phyloP scores from a whole-genome alignment of 78 protist genomes.

The Diacronema lutheri region DNA sequence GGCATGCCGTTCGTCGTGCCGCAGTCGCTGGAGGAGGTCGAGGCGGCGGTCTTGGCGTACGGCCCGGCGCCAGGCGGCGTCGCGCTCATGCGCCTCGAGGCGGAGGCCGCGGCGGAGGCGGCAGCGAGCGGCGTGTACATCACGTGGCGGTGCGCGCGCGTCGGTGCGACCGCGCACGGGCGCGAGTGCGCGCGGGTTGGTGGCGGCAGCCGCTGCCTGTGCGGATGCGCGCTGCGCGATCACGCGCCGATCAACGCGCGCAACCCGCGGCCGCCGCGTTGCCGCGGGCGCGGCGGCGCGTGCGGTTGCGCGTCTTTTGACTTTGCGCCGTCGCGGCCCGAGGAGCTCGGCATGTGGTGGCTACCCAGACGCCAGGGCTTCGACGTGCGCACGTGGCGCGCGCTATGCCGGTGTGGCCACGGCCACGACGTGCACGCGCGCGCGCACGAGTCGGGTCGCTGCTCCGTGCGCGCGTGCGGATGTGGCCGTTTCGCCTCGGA shows the following conservation, averaged over 20 bases:
- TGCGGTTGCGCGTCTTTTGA: neutral
- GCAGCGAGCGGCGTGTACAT: neutral
- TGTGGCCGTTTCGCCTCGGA: neutral
- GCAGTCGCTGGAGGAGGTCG: neutral
- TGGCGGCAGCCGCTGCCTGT: neutral
- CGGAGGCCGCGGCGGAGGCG: conserved; percentile 1
- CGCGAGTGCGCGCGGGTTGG: conserved; percentile 24
- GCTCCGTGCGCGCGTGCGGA: neutral
- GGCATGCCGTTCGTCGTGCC: neutral
- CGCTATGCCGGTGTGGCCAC: conserved; percentile 21
- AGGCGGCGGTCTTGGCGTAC: neutral
- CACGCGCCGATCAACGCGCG: neutral
- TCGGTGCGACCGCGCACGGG: too few species aligned
- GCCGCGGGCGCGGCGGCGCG: neutral
- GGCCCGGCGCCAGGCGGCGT: conserved; percentile 21
- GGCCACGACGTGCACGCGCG: conserved; percentile 2
- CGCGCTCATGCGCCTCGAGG: neutral
- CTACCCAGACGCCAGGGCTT: conserved; percentile 20
- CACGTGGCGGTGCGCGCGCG: neutral
- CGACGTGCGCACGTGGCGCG: neutral
- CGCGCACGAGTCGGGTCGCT: neutral
- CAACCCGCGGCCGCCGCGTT: neutral
- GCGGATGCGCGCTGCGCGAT: conserved; percentile 3
- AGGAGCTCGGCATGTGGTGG: conserved; percentile 17
- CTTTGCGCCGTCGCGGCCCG: conserved; percentile 20